Conservation (phyloP, 2,329 filamentous ascomycete species). For the Grosmannia huntii region DNA sequence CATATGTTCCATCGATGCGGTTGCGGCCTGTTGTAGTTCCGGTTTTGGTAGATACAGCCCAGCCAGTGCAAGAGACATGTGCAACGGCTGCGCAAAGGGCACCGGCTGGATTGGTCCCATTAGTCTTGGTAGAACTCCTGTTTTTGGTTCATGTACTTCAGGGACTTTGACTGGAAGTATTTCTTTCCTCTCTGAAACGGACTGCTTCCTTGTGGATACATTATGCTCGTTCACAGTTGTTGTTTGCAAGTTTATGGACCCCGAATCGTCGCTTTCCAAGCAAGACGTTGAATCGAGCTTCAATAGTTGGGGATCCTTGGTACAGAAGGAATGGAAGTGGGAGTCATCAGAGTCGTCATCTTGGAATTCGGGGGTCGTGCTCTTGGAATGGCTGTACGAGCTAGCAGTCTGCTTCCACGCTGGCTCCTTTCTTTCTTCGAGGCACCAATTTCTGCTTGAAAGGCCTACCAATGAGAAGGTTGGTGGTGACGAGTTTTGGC, state of each 20-base stretch:
- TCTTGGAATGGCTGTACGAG: neutral
- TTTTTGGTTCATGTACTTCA: neutral
- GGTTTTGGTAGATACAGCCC: neutral
- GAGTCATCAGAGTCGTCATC: neutral
- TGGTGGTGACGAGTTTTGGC: neutral
- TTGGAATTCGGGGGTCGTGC: neutral
- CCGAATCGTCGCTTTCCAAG: neutral
- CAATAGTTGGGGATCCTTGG: neutral
- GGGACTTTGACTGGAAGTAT: neutral
- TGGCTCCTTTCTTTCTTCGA: neutral
- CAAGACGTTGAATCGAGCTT: neutral
- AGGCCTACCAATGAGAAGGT: neutral
- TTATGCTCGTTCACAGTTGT: neutral
- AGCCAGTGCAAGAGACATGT: neutral
- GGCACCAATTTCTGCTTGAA: neutral
- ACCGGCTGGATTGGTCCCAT: conserved; percentile 9
- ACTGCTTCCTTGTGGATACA: neutral
- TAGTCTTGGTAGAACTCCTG: neutral
- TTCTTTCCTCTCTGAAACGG: neutral
- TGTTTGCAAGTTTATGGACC: neutral
- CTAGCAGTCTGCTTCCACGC: neutral
- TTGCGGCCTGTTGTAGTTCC: neutral
- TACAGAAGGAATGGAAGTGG: neutral
- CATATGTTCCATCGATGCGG: neutral
- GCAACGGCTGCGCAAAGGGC: neutral